Base-by-base conservation (phyloP, 2,329 filamentous ascomycete species). In the Aspergillus neotritici region DNA sequence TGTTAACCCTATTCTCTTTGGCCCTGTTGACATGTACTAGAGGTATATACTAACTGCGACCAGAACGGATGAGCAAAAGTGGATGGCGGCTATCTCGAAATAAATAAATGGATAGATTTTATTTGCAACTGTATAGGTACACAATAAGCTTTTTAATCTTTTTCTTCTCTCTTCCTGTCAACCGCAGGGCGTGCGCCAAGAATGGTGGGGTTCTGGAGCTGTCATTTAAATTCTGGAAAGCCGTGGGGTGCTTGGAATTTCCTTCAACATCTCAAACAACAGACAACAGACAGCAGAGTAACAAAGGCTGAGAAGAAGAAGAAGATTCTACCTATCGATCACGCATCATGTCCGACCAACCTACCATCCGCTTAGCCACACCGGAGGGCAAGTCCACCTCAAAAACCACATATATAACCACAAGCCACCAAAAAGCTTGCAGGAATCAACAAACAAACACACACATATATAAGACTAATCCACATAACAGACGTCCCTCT, bases 31-130 rank as follows among this genome's bases (percentile, higher is more conserved):
- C n/a, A n/a, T n/a, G n/a, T n/a, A n/a, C n/a, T 16, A 10, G 4
- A 9, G 7, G 34, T 49, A 39, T 49, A 54, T 43, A 58, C 52
- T 43, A 40, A 55, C 34, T 21, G 13, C 16, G 5, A 44, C 47
- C 44, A 81, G 77, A 55, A 79, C 77, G 55, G 89, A 95, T 54
- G 86, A 93, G 68, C 83, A 93, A 67, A 91, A 87, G 67, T 94
- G 88, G 87, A 80, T 84, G 67, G 78, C 82, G 13, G 88, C 85
- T 3, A 82, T 94, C 37, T 73, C 76, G 12, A 67, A 63, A 55
- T 76, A 53, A 37, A 25, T 16, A 13, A 31, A 33, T 45, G 39
- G 17, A 41, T 43, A 37, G 34, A 9, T 36, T 30, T 28, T 21
- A 6, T 25, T 39, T 50, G 45, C 50, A 52, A 50, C 45, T 47